phyloP scores from a whole-genome alignment of 331 rosid genomes.

The Malus hybrid region DNA sequence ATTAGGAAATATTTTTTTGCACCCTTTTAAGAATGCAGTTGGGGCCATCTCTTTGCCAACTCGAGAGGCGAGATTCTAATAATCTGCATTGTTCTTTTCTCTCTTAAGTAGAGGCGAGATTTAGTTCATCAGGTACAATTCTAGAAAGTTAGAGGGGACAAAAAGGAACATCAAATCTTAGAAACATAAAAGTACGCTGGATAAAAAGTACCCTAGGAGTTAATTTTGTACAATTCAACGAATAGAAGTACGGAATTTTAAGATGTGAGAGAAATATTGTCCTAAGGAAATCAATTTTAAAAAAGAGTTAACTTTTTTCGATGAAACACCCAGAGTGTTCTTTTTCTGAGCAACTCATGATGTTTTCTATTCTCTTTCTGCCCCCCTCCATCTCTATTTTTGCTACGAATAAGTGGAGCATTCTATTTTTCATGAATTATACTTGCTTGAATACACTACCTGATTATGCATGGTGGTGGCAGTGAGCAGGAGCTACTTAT shows the following conservation, averaged over 20 bases:
- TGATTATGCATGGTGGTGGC: slow-evolving; percentile 22
- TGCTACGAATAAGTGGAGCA: background rate
- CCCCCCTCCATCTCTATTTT: background rate
- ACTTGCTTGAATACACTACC: background rate
- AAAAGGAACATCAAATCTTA: background rate
- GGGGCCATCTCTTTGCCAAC: background rate
- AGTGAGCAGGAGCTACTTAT: slow-evolving; percentile 69
- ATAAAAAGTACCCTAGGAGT: background rate
- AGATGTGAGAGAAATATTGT: background rate
- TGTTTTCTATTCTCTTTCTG: background rate
- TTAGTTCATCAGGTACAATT: no score
- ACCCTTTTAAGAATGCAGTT: background rate
- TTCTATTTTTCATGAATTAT: background rate
- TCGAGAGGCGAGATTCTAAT: no score
- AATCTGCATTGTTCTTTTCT: no score
- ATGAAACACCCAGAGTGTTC: background rate
- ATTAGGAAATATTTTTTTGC: background rate
- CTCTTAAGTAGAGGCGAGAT: no score
- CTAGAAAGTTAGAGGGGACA: background rate
- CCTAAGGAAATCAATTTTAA: no score
- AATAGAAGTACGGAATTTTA: background rate
- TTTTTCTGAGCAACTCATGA: background rate
- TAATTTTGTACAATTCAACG: background rate
- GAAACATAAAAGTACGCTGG: background rate
- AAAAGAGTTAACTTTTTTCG: background rate